Percentiles rank a stretch among this genome's conserved stretches.
phyloP scores from a whole-genome alignment of 768 basidiomycete species.

The Phylloporus rhodoxanthus region DNA sequence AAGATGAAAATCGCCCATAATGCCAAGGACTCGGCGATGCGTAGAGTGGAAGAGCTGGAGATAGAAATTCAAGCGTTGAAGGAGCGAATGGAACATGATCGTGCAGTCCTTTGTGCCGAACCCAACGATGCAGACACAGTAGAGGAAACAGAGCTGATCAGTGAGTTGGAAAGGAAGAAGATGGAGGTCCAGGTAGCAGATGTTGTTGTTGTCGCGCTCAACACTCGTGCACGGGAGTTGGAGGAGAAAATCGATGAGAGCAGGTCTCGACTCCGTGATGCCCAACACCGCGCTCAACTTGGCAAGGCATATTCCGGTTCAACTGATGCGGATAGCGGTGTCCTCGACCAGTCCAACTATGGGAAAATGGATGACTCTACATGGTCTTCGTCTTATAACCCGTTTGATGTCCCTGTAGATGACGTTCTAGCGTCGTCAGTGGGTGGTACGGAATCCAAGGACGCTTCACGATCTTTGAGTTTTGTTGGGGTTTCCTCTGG shows the following conservation, averaged over 20 bases:
- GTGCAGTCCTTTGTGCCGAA: conserved; percentile 43
- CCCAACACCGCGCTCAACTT: conserved; percentile 54
- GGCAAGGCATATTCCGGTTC: conserved; percentile 28
- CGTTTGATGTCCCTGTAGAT: conserved; percentile 24
- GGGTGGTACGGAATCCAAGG: conserved; percentile 13
- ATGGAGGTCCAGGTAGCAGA: conserved; percentile 56
- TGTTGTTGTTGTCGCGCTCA: conserved; percentile 58
- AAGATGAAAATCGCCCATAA: conserved; percentile 66
- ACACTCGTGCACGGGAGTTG: conserved; percentile 61
- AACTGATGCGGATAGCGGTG: conserved; percentile 4
- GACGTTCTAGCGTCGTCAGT: conserved; percentile 15
- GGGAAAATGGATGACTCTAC: conserved; percentile 14
- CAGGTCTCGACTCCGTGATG: conserved; percentile 51
- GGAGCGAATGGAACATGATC: conserved; percentile 51
- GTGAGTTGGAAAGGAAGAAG: conserved; percentile 49
- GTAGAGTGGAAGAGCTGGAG: conserved; percentile 53
- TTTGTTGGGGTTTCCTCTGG: conserved; percentile 30
- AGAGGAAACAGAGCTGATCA: conserved; percentile 40
- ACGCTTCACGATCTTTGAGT: conserved; percentile 20
- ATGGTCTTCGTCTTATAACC: conserved; percentile 29
- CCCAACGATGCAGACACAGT: conserved; percentile 39
- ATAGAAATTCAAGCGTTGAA: conserved; percentile 54
- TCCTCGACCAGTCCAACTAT: conserved; percentile 5
- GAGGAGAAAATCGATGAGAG: conserved; percentile 65
- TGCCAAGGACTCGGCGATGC: conserved; percentile 55